Percentiles rank a stretch among this genome's conserved stretches.
Evolutionary conservation across 2,329 filamentous ascomycete species (phyloP).

Genomic region (Pleurostoma richardsiae): DNA sequence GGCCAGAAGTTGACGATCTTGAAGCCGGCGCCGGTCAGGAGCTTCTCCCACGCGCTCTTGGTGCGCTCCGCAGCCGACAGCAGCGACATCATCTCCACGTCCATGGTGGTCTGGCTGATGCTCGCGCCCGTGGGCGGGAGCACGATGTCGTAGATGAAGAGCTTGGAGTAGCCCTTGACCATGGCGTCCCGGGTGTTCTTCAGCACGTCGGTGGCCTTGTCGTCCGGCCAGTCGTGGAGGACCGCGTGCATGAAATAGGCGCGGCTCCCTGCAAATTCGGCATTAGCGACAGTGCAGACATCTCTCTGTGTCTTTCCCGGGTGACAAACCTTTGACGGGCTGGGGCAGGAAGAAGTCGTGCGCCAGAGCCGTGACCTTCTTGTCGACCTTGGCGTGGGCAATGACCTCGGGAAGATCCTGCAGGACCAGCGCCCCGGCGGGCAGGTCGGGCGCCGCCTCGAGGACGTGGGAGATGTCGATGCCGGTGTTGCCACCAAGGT

Average conservation of each 20-base stretch:
- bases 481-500: constrained; percentile 31
- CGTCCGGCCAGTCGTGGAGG: constrained; percentile 36
- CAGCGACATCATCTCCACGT: constrained; percentile 27
- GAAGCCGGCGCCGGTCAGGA: constrained; percentile 20
- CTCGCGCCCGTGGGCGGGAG: constrained; percentile 25
- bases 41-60: constrained; percentile 18
- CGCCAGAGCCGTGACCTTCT: constrained; percentile 6
- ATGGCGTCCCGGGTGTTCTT: constrained; percentile 24
- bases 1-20: constrained; percentile 20
- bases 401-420: constrained; percentile 32
- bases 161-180: constrained; percentile 28
- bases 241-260: constrained; percentile 35
- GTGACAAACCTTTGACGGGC: constrained; percentile 14
- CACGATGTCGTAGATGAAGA: constrained; percentile 31
- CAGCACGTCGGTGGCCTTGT: constrained; percentile 23
- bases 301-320: too few relatives aligned
- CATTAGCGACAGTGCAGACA: not conserved
- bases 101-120: constrained; percentile 22
- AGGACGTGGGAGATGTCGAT: constrained; percentile 26
- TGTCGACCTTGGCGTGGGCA: constrained; percentile 11
- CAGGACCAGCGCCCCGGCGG: constrained; percentile 23
- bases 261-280: constrained; percentile 20
- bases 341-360: constrained; percentile 17
- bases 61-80: constrained; percentile 23
- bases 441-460: constrained; percentile 22